Percentiles rank a stretch among this genome's conserved stretches.
Conservation (phyloP, 352 stramenopile genomes). For the Hyaloperonospora arabidopsidis region DNA sequence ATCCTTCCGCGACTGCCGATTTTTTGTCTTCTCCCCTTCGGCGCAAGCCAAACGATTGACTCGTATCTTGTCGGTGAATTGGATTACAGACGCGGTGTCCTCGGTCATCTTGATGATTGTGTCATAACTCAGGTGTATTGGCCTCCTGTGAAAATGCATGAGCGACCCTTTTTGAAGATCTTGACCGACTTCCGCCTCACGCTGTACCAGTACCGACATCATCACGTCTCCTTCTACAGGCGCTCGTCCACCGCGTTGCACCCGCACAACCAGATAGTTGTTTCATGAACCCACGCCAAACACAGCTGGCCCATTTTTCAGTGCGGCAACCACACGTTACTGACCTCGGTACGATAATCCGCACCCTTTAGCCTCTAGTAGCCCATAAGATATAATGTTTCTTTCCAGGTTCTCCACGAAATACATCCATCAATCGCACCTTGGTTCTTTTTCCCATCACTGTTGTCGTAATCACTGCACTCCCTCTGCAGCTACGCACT, state of each 20-base stretch:
- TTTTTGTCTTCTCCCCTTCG: constrained; percentile 19
- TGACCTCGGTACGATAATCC: constrained; percentile 3
- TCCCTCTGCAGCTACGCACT: not conserved
- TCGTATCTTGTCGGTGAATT: constrained; percentile 4
- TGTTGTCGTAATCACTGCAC: not conserved
- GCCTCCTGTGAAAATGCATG: not conserved
- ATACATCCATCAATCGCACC: not conserved
- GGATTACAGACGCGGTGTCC: not conserved
- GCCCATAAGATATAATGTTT: constrained; percentile 20
- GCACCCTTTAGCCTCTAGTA: constrained; percentile 13
- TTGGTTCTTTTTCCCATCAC: not conserved
- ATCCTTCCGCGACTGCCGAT: constrained; percentile 8
- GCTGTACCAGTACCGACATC: not conserved
- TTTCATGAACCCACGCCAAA: too few species aligned
- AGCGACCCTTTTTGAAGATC: not conserved
- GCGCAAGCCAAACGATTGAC: constrained; percentile 12
- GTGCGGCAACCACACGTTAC: not conserved
- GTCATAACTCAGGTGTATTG: not conserved
- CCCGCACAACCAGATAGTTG: too few species aligned
- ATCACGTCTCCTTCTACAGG: too few species aligned
- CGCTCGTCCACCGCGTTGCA: too few species aligned
- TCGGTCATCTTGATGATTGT: not conserved
- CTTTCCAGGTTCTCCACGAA: constrained; percentile 7
- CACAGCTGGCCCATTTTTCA: not conserved
- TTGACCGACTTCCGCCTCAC: not conserved